Conservation (phyloP, 163 green algal genomes). For the Scenedesmus sp. region DNA sequence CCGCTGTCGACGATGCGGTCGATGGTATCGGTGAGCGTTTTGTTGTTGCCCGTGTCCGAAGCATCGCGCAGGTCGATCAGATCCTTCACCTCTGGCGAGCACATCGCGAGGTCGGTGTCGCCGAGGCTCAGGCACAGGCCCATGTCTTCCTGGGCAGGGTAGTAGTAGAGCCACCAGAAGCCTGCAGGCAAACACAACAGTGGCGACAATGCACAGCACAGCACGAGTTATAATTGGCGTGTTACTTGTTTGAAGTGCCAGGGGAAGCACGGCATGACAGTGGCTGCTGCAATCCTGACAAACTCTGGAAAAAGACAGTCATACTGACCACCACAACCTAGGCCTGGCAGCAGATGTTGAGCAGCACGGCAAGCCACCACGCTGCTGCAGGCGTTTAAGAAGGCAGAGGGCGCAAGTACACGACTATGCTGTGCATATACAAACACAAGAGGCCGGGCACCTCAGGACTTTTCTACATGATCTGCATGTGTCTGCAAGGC, state of each 20-base stretch:
- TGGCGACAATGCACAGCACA: too few species aligned
- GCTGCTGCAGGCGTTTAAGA: too few species aligned
- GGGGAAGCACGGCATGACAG: too few species aligned
- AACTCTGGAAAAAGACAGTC: too few species aligned
- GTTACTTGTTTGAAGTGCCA: too few species aligned
- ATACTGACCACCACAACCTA: too few species aligned
- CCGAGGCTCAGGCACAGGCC: conserved; percentile 4
- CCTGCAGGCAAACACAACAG: neutral
- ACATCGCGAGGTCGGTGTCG: neutral
- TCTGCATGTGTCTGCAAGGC: neutral
- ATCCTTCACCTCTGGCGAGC: neutral
- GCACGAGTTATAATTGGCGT: neutral
- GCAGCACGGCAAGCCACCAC: too few species aligned
- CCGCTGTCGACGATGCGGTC: neutral
- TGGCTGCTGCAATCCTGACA: too few species aligned
- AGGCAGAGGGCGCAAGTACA: too few species aligned
- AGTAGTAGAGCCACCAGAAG: conserved; percentile 42
- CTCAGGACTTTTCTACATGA: too few species aligned
- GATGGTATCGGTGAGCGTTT: neutral
- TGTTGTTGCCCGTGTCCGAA: neutral
- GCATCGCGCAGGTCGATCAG: neutral
- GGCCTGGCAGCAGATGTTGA: too few species aligned
- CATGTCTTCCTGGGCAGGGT: conserved; percentile 16
- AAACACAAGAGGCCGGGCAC: too few species aligned
- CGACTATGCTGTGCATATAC: neutral